Evolutionary conservation across 257 asterid species (phyloP), one percentile per base, ranked within the genome.

Genomic region (Nicotiana sylvestris): DNA sequence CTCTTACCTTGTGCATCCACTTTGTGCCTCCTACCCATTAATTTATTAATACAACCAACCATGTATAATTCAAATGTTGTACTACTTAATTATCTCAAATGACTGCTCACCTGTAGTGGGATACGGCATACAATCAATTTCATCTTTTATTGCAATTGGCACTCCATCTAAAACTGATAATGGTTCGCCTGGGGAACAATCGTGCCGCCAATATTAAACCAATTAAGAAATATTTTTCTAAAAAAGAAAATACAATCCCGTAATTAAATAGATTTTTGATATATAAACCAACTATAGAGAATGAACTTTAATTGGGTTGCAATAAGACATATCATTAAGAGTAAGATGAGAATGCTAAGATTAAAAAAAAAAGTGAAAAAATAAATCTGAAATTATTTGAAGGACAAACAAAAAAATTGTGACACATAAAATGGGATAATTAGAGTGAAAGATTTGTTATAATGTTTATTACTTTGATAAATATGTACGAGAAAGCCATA

Each of bases 111-210:
- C 99, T 81, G 99, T 94, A 16, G 99, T 95, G 78, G 96, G 98
- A 89, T 95, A 92, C 15, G 99, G 99, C 85, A 87, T 81, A 35
- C 99, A 95, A 64, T 95, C 99, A 11, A 95, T 93, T 85, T 95
- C 99, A 84, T 95, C 99, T 82, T 95, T 95, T 12, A 95, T 79
- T 37, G 97, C 98, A 21, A 95, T 66, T 32, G 92, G 97, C 35
- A 95, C 92, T 82, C 99, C 99, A 91, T 95, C 99, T 18, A 95
- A 84, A 25, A 91, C 92, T 12, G 96, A 93, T 86, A 95, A 74
- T 17, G 91, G 85, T 82, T 92, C 90, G 49, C 97, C 99, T 95
- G 88, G 15, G 13, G 3, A 33, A 82, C 5, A 76, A 77, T 67
- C 65, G 53, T 57, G 46, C 46, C n/a, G 8, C 4, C 66, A 67